Conservation (phyloP, 2,329 filamentous ascomycete species). For the Pseudocercospora crystallina region DNA sequence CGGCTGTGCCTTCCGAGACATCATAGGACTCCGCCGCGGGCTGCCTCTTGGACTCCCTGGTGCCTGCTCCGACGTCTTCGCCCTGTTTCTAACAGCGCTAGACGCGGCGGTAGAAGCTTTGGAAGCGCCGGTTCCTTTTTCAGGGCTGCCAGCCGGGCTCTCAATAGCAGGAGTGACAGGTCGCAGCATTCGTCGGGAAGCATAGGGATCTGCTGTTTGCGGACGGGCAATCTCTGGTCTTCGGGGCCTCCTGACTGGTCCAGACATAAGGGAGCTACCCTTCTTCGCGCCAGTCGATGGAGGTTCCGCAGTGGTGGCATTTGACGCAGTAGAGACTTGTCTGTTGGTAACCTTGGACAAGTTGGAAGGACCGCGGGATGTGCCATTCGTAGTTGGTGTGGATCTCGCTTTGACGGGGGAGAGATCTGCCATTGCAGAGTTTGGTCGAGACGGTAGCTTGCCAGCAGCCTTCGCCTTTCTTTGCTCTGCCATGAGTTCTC, state of each 20-base stretch:
- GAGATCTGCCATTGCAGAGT: conserved; percentile 57
- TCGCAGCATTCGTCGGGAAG: conserved; percentile 36
- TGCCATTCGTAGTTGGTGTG: conserved; percentile 23
- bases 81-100: conserved; percentile 29
- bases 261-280: conserved; percentile 54
- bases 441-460: conserved; percentile 54
- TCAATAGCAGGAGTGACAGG: conserved; percentile 48
- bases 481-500: conserved; percentile 72
- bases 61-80: conserved; percentile 19
- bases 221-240: conserved; percentile 49
- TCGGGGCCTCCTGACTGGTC: conserved; percentile 57
- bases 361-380: conserved; percentile 30
- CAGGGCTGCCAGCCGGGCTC: conserved; percentile 48
- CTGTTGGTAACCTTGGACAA: conserved; percentile 30
- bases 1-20: conserved; percentile 22
- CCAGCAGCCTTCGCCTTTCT: conserved; percentile 64
- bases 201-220: conserved; percentile 57
- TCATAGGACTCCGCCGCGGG: conserved; percentile 30
- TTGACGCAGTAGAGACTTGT: conserved; percentile 32
- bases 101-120: conserved; percentile 30
- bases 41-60: conserved; percentile 33
- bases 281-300: conserved; percentile 36
- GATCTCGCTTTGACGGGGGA: conserved; percentile 46
- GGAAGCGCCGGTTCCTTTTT: conserved; percentile 33
- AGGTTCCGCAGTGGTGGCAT: conserved; percentile 23